Evolutionary conservation across 441 rosid species (phyloP).

Genomic region (Euphorbia neoarborescens): DNA sequence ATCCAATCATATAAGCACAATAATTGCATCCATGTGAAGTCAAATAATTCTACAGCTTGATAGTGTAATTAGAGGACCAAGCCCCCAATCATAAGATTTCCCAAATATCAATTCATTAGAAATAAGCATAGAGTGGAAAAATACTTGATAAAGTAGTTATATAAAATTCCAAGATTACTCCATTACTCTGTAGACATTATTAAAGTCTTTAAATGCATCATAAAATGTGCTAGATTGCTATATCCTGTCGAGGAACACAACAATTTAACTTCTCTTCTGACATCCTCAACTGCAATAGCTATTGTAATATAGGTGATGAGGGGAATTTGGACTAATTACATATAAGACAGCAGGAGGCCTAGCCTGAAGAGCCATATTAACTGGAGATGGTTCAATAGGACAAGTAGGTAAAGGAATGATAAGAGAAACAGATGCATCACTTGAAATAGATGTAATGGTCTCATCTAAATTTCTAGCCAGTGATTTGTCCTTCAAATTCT

Average conservation of each 20-base stretch:
- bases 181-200: constrained; percentile 84
- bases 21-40: not conserved
- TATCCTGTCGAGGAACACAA: constrained; percentile 79
- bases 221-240: constrained; percentile 67
- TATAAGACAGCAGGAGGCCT: constrained; percentile 48
- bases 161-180: constrained; percentile 52
- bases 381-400: constrained; percentile 68
- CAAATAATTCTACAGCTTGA: not conserved
- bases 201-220: constrained; percentile 79
- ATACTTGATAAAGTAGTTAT: constrained; percentile 8
- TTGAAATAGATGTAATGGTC: constrained; percentile 49
- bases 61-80: not conserved
- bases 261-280: constrained; percentile 91
- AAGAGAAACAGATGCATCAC: constrained; percentile 53
- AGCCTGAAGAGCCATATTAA: constrained; percentile 78
- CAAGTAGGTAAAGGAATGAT: constrained; percentile 52
- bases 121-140: not conserved
- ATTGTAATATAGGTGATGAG: constrained; percentile 68
- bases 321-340: constrained; percentile 42
- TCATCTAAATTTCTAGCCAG: constrained; percentile 38
- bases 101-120: not conserved
- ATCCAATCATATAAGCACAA: not conserved
- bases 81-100: not conserved
- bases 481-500: constrained; percentile 59
- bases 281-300: constrained; percentile 92